Evolutionary conservation across 2,329 filamentous ascomycete genomes (phyloP).

Genomic region (Colletotrichum sidae): DNA sequence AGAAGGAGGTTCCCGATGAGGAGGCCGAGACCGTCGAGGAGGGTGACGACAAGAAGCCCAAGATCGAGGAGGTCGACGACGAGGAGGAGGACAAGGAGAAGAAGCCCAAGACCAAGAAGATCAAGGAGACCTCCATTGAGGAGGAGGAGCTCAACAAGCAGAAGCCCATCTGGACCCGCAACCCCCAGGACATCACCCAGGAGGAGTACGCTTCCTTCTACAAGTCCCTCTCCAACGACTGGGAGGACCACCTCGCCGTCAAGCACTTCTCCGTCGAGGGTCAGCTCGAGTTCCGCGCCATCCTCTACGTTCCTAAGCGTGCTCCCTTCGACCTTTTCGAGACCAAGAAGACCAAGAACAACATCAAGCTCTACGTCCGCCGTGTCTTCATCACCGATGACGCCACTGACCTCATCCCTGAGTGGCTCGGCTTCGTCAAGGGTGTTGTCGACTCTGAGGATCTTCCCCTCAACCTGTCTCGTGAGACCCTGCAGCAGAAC

Average conservation of each 20-base stretch:
- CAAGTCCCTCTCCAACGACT: conserved; percentile 99
- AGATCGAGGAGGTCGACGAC: conserved; percentile 92
- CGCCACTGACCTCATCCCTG: conserved; percentile 97
- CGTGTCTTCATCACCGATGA: conserved; percentile 99
- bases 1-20: conserved; percentile 98
- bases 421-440: conserved; percentile 99
- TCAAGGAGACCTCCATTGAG: conserved; percentile 99
- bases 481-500: conserved; percentile 99
- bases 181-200: conserved; percentile 91
- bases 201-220: conserved; percentile 99
- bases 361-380: conserved; percentile 99
- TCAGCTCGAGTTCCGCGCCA: conserved; percentile 99
- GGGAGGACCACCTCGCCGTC: conserved; percentile 99
- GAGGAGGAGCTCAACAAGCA: conserved; percentile 99
- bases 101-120: conserved; percentile 98
- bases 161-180: conserved; percentile 99
- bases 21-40: conserved; percentile 76
- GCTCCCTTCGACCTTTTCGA: conserved; percentile 99
- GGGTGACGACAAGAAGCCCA: conserved; percentile 92
- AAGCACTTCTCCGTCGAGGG: conserved; percentile 99
- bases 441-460: conserved; percentile 99
- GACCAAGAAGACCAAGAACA: conserved; percentile 99
- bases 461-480: conserved; percentile 98
- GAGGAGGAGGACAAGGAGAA: conserved; percentile 89
- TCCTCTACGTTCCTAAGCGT: conserved; percentile 99